Evolutionary conservation across 768 basidiomycete species (phyloP).

Genomic region (Phlegmacium glaucopus): DNA sequence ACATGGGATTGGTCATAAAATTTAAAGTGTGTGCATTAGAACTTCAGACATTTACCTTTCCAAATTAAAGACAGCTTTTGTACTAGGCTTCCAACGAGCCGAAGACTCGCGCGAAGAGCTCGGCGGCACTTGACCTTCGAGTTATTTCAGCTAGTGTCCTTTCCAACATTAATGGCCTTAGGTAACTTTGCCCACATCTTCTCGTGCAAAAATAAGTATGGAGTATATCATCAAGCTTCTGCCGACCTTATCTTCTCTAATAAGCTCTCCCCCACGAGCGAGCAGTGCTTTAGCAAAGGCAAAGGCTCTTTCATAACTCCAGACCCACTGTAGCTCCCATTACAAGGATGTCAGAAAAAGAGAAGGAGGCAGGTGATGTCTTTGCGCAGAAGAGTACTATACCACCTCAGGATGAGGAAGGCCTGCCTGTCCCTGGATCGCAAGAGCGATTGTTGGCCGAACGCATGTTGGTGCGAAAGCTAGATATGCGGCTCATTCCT

Average conservation of each 20-base stretch:
- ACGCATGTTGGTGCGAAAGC: slow-evolving; percentile 46
- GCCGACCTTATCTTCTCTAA: not conserved
- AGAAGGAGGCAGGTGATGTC: slow-evolving; percentile 2
- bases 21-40: too few species aligned
- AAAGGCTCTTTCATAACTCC: not conserved
- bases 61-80: too few species aligned
- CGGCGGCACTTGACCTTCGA: too few species aligned
- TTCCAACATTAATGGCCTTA: not conserved
- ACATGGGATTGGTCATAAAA: too few species aligned
- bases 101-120: too few species aligned
- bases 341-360: slow-evolving; percentile 14
- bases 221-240: not conserved
- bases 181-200: too few species aligned
- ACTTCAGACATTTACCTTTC: too few species aligned
- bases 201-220: not conserved
- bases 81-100: too few species aligned
- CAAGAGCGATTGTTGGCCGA: slow-evolving; percentile 34
- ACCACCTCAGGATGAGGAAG: slow-evolving; percentile 5
- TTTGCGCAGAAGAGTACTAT: slow-evolving; percentile 1
- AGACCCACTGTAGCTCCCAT: not conserved
- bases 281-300: not conserved
- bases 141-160: too few species aligned
- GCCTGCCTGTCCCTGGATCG: slow-evolving; percentile 16
- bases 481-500: slow-evolving; percentile 55
- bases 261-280: not conserved